Base-by-base conservation (phyloP, 2,329 filamentous ascomycete genomes). In the Phialophora chinensis region DNA sequence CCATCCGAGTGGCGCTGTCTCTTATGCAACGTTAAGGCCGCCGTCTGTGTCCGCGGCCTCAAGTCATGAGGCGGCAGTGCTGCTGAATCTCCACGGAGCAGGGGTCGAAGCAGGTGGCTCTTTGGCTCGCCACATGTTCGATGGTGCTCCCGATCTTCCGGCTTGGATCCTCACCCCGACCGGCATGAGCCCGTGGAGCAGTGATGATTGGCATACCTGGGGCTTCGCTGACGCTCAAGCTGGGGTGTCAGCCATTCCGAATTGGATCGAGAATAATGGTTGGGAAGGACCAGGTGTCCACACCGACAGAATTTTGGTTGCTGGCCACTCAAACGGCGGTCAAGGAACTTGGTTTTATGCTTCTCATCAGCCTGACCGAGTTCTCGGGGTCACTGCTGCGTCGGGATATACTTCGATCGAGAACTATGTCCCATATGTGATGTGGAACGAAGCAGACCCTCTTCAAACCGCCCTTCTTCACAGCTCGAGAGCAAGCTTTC, bases 161-260 rank as follows among this genome's bases (percentile, higher is more conserved):
- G 81, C 84, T 2, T 88, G 85, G 84, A 77, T 83, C 1, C 60
- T 88, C 17, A 83, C 85, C 69, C 85, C 86, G 10, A 84, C 82
- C 3, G 86, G 86, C 25, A 84, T 84, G 17, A 87, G 85, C 20
- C 75, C 83, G 5, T 88, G 86, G 86, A 85, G 83, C 70, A 82
- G 83, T 27, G 86, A 88, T 74, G 86, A 88, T 71, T 88, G 86
- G 86, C 86, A 87, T 72, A 81, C 77, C 4, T 88, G 85, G 84
- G 86, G 85, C 0, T 82, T 84, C 69, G 78, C 82, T 23, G 86
- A 88, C 74, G 79, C 85, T 31, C 79, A 86, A 74, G 83, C 83
- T 69, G 84, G 85, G 3, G 73, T 87, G 5, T 71, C 73, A 4
- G 79, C 81, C 38, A 82, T 87, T 50, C 75, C 79, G 17, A 65